Base-by-base conservation (phyloP, 2,329 filamentous ascomycete genomes). In the Immersiporthe knoxdaviesiana region DNA sequence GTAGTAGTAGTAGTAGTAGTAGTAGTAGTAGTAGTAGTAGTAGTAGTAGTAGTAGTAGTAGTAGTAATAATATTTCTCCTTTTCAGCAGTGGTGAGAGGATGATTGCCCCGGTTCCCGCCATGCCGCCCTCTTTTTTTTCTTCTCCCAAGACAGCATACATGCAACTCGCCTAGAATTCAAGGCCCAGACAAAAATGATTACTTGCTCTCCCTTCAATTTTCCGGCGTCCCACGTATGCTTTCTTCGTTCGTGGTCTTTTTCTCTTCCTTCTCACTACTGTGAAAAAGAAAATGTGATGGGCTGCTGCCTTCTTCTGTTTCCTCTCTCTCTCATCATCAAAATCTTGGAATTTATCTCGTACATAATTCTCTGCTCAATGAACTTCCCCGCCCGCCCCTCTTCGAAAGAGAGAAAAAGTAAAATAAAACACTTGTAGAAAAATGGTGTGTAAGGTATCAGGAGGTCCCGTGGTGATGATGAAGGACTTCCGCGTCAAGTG, bases 341-440 rank as follows among this genome's bases (percentile, higher is more conserved):
- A 65, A 41, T 52, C 63, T 59, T 47, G 56, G 30, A 59, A 62
- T 52, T 39, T 41, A 44, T 58, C 47, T 69, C 59, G 64, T 69
- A 69, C 68, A 69, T 59, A 44, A 35, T 27, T 39, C 56, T 37
- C 47, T 47, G n/a, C 24, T 12, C 21, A 21, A 32, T 24, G 32
- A 59, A 32, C 52, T 30, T 32, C 35, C n/a, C 11, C 39, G n/a
- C 35, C 58, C 41, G 30, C 67, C 11, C 61, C 37, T n/a, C 58
- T 47, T 10, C 4, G 41, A 12, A 12, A 47, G 3, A 21, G 10
- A 10, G 6, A n/a, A 47, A n/a, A n/a, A 10, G 2, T 8, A n/a
- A 21, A n/a, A n/a, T 3, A 47, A n/a, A 54, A 56, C 41, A 41
- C 18, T 37, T 58, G 62, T 61, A 58, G 35, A 37, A 63, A 56